Conservation (phyloP, 352 stramenopile genomes). For the Phytophthora hybrid region DNA sequence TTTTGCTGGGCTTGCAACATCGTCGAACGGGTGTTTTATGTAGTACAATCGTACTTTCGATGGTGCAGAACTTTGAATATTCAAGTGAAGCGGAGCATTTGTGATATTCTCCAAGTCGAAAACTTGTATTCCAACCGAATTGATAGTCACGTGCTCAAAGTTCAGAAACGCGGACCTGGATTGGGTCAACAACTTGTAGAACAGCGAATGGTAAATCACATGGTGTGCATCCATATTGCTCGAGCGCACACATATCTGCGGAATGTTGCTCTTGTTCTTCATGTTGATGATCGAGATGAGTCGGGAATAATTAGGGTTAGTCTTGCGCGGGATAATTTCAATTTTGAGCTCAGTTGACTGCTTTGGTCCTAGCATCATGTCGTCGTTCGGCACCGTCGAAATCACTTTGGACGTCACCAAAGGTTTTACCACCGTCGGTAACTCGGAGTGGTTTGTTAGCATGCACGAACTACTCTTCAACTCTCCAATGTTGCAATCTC, state of each 20-base stretch:
- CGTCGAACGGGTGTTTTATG: slow-evolving; percentile 58
- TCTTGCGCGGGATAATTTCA: slow-evolving; percentile 91
- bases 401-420: slow-evolving; percentile 92
- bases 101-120: slow-evolving; percentile 92
- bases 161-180: slow-evolving; percentile 89
- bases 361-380: slow-evolving; percentile 87
- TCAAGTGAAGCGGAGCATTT: slow-evolving; percentile 80
- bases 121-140: slow-evolving; percentile 87
- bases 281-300: slow-evolving; percentile 90
- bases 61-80: slow-evolving; percentile 78
- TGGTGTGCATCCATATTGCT: slow-evolving; percentile 93
- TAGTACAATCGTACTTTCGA: slow-evolving; percentile 80
- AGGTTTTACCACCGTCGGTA: slow-evolving; percentile 88
- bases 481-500: slow-evolving; percentile 92
- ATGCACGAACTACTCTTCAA: slow-evolving; percentile 88
- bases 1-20: slow-evolving; percentile 33
- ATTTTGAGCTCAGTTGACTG: slow-evolving; percentile 90
- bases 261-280: slow-evolving; percentile 89
- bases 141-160: slow-evolving; percentile 89
- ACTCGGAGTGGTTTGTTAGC: slow-evolving; percentile 90
- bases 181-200: slow-evolving; percentile 90
- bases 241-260: slow-evolving; percentile 88
- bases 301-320: slow-evolving; percentile 90
- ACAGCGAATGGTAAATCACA: slow-evolving; percentile 92
- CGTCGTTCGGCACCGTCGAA: slow-evolving; percentile 89